Evolutionary conservation across 2,329 filamentous ascomycete species (phyloP).

Genomic region (Cordyceps tenuipes): DNA sequence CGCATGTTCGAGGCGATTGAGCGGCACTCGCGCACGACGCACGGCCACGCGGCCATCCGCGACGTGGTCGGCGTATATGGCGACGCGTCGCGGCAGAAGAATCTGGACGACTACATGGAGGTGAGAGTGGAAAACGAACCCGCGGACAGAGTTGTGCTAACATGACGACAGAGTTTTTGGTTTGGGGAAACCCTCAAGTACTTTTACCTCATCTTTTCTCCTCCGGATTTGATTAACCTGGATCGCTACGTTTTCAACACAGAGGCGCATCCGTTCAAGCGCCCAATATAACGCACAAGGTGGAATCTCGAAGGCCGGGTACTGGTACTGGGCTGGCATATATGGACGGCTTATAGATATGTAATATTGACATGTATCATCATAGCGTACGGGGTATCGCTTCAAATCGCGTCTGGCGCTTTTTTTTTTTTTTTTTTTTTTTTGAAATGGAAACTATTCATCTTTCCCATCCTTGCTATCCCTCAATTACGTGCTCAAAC

Average conservation of each 20-base stretch:
- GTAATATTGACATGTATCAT: neutral
- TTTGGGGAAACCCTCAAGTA: constrained; percentile 57
- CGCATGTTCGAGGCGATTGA: constrained; percentile 59
- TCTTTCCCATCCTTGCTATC: too few relatives aligned
- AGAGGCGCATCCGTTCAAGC: constrained; percentile 42
- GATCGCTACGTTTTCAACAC: constrained; percentile 53
- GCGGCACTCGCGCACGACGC: constrained; percentile 46
- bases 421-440: too few relatives aligned
- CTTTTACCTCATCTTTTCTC: constrained; percentile 51
- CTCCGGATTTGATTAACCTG: constrained; percentile 46
- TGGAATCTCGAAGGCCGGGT: neutral
- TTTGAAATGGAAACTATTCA: too few relatives aligned
- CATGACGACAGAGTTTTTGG: constrained; percentile 61
- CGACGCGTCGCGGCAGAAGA: constrained; percentile 34
- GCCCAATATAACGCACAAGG: constrained; percentile 15
- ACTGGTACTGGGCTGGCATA: too few relatives aligned
- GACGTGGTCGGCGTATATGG: constrained; percentile 40
- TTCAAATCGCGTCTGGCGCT: too few relatives aligned
- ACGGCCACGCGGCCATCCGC: constrained; percentile 54
- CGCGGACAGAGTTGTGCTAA: constrained; percentile 49
- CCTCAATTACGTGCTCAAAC: too few relatives aligned
- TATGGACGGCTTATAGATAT: neutral
- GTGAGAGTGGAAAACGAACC: constrained; percentile 16
- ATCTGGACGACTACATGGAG: constrained; percentile 54
- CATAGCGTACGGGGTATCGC: neutral